Evolutionary conservation across 257 asterid genomes (phyloP).

Genomic region (Cordia subcordata): DNA sequence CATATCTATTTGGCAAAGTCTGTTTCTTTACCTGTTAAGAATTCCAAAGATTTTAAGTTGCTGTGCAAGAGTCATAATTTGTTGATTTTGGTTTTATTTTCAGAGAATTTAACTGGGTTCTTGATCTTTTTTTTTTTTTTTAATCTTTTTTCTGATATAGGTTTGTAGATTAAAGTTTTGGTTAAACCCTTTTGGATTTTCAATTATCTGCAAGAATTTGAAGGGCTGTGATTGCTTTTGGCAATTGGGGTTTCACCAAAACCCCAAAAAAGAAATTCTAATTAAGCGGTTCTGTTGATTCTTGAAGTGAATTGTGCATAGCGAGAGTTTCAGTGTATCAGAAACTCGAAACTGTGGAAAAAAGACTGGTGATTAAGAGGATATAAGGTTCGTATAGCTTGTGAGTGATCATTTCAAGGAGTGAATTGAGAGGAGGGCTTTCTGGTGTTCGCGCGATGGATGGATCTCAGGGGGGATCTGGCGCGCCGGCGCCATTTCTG

Average conservation of each 20-base stretch:
- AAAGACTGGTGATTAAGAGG: background rate
- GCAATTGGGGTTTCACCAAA: background rate
- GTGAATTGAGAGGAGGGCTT: background rate
- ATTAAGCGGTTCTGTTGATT: no score
- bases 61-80: background rate
- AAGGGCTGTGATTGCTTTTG: background rate
- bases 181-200: slow-evolving; percentile 4
- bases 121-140: background rate
- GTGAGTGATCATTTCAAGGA: background rate
- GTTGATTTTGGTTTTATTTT: background rate
- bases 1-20: slow-evolving; percentile 8
- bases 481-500: slow-evolving; percentile 81
- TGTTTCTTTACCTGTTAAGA: slow-evolving; percentile 1
- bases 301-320: no score
- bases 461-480: slow-evolving; percentile 50
- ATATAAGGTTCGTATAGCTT: background rate
- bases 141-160: background rate
- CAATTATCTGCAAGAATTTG: background rate
- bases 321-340: no score
- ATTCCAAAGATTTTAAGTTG: no score
- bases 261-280: background rate
- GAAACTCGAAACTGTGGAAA: no score
- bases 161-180: background rate
- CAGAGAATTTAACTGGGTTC: slow-evolving; percentile 5
- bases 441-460: slow-evolving; percentile 39